A percentile compares a stretch with the other conserved stretches of the same genome.
These are phyloP conservation scores for Saturnispora sekii DNA, from an alignment of 805 yeast species.

Conservation along the genomic window DNA sequence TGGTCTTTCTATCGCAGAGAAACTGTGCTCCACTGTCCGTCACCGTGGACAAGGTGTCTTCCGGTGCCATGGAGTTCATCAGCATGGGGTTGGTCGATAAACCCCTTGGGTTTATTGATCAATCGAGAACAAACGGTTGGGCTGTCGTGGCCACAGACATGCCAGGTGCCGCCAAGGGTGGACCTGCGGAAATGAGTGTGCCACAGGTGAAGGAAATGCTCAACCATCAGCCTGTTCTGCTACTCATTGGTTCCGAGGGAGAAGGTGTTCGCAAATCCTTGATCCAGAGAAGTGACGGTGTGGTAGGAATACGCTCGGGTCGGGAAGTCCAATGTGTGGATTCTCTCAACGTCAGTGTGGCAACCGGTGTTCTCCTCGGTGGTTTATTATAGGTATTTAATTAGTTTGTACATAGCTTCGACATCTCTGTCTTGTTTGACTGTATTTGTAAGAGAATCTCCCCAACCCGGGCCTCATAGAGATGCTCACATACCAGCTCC, in stretches of 20 bases:
- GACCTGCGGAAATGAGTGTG: constrained; percentile 1
- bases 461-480: constrained; percentile 1
- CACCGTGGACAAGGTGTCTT: constrained; percentile 67
- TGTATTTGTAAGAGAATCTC: constrained; percentile 1
- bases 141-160: constrained; percentile 53
- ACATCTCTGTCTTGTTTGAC: background rate
- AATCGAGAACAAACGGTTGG: constrained; percentile 57
- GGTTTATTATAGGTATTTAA: background rate
- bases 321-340: constrained; percentile 39
- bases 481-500: background rate
- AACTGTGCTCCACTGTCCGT: constrained; percentile 73
- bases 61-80: constrained; percentile 74
- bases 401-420: background rate
- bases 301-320: constrained; percentile 31
- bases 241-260: constrained; percentile 83
- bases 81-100: constrained; percentile 49
- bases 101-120: constrained; percentile 54
- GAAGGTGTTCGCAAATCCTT: constrained; percentile 66
- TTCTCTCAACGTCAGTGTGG: constrained; percentile 84
- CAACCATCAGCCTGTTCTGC: constrained; percentile 45
- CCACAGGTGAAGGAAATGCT: constrained; percentile 37
- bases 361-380: constrained; percentile 53
- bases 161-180: constrained; percentile 18
- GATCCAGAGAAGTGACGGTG: constrained; percentile 44
- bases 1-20: constrained; percentile 55